Base-by-base conservation (phyloP, 179 eudicot genomes). In the Corrigiola litoralis region DNA sequence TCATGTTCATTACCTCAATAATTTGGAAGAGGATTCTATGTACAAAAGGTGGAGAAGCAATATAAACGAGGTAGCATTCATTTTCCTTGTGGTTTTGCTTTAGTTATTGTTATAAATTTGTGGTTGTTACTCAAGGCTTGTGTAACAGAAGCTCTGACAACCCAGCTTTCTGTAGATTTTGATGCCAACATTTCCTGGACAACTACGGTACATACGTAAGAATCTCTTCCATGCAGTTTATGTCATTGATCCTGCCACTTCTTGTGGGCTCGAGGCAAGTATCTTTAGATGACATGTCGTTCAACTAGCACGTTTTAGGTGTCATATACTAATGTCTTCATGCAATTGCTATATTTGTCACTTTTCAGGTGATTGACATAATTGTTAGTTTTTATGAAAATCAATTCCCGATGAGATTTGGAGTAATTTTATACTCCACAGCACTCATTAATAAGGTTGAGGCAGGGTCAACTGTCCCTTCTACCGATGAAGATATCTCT, bases 141-240 rank as follows among this genome's bases (percentile, higher is more conserved):
- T 18, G 58, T 54, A 28, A 51, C 31, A 52, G 38, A 65, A 52
- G 37, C 13, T 54, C 48, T 60, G 58, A 65, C 60, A 21, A 49
- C 21, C 16, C 16, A 46, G 38, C n/a, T 31, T 69, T 25, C 65
- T 75, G 75, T 81, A 94, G 99, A 78, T 94, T 53, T 77, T 94
- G 87, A 94, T 94, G 99, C 99, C 99, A 33, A 89, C 89, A 55
- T 94, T 83, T 69, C 99, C 99, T 75, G 99, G 99, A 72, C 99
- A 94, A 80, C 59, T 88, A 53, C 97, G 96, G 13, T 86, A 94
- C 75, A 88, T 94, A 48, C 97, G 99, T 37, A 94, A 94, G 74
- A 94, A 94, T 77, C 71, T 94, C 56, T 94, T 81, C 76, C 87
- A 90, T 81, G 91, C 99, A 34, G 96, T 91, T 60, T 91, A 76